Conservation (phyloP, 257 asterid genomes). For the Schizonepeta tenuifolia region DNA sequence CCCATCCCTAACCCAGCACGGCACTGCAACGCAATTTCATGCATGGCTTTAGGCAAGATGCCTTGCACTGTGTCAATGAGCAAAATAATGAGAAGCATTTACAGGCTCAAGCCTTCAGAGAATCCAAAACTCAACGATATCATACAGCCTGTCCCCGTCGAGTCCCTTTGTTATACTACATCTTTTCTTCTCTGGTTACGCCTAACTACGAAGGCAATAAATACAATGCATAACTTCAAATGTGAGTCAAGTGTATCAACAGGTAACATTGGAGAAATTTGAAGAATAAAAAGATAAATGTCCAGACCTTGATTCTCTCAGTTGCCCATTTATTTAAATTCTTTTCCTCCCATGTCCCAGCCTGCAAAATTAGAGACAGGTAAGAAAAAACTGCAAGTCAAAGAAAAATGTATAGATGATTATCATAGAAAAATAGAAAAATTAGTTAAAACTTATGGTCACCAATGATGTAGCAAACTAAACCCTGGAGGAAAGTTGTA, state of each 20-base stretch:
- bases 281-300: neutral
- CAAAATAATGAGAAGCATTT: neutral
- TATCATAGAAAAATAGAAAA: neutral
- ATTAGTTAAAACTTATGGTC: neutral
- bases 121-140: neutral
- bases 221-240: neutral
- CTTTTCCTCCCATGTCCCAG: constrained; percentile 71
- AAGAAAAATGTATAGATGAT: neutral
- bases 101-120: neutral
- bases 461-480: neutral
- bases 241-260: constrained; percentile 3
- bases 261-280: neutral
- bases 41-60: neutral
- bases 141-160: neutral
- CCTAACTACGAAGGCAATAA: constrained; percentile 7
- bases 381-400: constrained; percentile 6
- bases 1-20: neutral
- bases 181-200: constrained; percentile 5
- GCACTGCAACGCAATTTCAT: neutral
- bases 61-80: neutral
- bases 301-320: constrained; percentile 53
- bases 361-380: constrained; percentile 36
- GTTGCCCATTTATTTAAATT: constrained; percentile 56
- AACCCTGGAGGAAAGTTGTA: neutral
- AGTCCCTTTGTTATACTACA: neutral